These are phyloP conservation scores for Akanthomyces uredinophilus DNA, from an alignment of 2,329 filamentous ascomycete genomes.

Conservation along the genomic window DNA sequence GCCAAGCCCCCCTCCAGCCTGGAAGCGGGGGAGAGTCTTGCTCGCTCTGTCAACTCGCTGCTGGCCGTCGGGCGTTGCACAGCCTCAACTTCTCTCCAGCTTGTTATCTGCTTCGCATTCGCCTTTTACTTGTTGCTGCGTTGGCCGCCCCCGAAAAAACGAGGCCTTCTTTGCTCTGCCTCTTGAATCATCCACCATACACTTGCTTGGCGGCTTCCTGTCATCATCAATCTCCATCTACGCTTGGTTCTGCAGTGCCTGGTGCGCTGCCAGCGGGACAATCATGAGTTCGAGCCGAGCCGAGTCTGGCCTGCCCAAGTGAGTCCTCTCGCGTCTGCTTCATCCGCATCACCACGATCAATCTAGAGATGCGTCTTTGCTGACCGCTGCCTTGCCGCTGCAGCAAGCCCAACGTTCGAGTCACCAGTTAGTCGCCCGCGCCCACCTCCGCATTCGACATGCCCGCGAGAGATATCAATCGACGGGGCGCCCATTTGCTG, in stretches of 20 bases:
- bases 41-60: not conserved
- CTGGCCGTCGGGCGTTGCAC: slow-evolving; percentile 12
- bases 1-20: not conserved
- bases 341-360: slow-evolving; percentile 13
- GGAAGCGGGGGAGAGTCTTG: slow-evolving; percentile 3
- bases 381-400: slow-evolving; percentile 24
- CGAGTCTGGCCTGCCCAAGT: slow-evolving; percentile 34
- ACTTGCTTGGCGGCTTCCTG: slow-evolving; percentile 8
- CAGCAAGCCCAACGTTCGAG: slow-evolving; percentile 80
- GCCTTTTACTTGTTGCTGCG: not conserved
- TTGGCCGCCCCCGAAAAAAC: not conserved
- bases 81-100: slow-evolving; percentile 14
- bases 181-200: not conserved
- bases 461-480: not conserved
- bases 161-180: not conserved
- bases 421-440: slow-evolving; percentile 68
- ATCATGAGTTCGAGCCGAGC: slow-evolving; percentile 28
- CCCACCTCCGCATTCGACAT: not conserved
- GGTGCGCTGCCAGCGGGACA: slow-evolving; percentile 4
- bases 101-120: slow-evolving; percentile 11
- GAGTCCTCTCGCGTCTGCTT: slow-evolving; percentile 18
- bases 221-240: not conserved
- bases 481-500: slow-evolving; percentile 27
- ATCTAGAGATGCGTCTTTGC: slow-evolving; percentile 19
- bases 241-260: slow-evolving; percentile 12